A percentile compares a stretch with the other conserved stretches of the same genome.
phyloP scores from a whole-genome alignment of 1,284 basidiomycete genomes.

The Violaceomyces palustris region DNA sequence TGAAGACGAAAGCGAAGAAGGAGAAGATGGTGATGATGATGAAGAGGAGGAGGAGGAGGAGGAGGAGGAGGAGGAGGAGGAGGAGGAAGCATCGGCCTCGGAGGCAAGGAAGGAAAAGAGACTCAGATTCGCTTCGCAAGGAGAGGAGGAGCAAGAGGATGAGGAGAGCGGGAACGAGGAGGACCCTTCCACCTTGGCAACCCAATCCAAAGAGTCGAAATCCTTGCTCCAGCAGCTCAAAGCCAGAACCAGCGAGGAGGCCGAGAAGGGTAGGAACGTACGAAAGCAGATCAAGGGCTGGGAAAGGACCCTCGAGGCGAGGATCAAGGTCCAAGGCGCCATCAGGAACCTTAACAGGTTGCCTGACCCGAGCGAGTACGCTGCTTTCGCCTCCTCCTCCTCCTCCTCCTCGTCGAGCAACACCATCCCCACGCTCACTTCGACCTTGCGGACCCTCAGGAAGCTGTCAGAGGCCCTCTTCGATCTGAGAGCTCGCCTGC shows the following conservation, averaged over 20 bases:
- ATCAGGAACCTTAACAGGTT: conserved; percentile 23
- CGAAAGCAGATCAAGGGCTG: conserved; percentile 40
- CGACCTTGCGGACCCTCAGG: not conserved
- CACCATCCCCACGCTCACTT: not conserved
- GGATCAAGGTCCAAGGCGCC: conserved; percentile 40
- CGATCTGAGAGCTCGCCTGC: conserved; percentile 7
- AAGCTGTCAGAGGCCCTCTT: conserved; percentile 23
- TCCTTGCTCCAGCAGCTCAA: conserved; percentile 29
- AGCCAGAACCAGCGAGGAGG: conserved; percentile 32
- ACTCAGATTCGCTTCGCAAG: conserved; percentile 11
- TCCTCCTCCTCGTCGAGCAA: not conserved
- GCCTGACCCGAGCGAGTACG: conserved; percentile 8
- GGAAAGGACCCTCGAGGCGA: conserved; percentile 36
- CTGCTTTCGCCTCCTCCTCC: not conserved
- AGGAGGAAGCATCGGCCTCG: not conserved
- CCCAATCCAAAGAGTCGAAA: conserved; percentile 22
- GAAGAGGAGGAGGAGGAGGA: conserved; percentile 8
- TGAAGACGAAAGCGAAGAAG: conserved; percentile 3
- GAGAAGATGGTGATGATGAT: conserved; percentile 4
- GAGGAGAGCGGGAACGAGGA: conserved; percentile 1
- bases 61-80: not conserved
- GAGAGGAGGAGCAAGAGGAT: not conserved
- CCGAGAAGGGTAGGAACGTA: conserved; percentile 37
- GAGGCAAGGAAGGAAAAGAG: conserved; percentile 6
- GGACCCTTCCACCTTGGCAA: conserved; percentile 10